Conservation (phyloP, 2,329 filamentous ascomycete species). For the Fusarium mexicanum region DNA sequence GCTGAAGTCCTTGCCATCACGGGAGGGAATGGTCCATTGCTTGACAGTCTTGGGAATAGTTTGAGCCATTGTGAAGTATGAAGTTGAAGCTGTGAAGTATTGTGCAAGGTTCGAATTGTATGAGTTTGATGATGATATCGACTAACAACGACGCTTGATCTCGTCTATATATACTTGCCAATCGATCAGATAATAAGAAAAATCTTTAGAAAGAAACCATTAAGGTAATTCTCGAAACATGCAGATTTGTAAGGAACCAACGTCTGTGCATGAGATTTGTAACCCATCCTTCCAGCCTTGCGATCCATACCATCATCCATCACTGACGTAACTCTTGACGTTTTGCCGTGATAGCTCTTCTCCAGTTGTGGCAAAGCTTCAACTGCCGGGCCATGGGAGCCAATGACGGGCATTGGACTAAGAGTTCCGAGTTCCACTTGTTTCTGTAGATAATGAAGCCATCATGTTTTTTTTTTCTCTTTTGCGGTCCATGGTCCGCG, state of each 20-base stretch:
- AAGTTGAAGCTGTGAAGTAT: background rate
- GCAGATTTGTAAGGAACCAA: constrained; percentile 17
- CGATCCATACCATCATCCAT: background rate
- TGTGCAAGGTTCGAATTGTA: background rate
- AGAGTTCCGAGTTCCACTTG: constrained; percentile 21
- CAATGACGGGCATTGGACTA: constrained; percentile 25
- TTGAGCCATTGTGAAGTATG: constrained; percentile 35
- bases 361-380: constrained; percentile 1
- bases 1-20: constrained; percentile 62
- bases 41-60: constrained; percentile 56
- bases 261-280: constrained; percentile 32
- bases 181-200: background rate
- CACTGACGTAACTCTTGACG: constrained; percentile 34
- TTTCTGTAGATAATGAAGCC: constrained; percentile 3
- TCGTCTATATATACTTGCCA: constrained; percentile 8
- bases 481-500: background rate
- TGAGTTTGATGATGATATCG: background rate
- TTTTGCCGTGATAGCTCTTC: constrained; percentile 3
- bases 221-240: constrained; percentile 7
- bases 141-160: background rate
- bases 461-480: constrained; percentile 1
- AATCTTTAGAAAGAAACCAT: background rate
- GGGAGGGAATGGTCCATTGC: constrained; percentile 63
- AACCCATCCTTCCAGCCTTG: background rate
- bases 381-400: constrained; percentile 15